Base-by-base conservation (phyloP, 1,284 basidiomycete species). In the Apiotrichum domesticum region DNA sequence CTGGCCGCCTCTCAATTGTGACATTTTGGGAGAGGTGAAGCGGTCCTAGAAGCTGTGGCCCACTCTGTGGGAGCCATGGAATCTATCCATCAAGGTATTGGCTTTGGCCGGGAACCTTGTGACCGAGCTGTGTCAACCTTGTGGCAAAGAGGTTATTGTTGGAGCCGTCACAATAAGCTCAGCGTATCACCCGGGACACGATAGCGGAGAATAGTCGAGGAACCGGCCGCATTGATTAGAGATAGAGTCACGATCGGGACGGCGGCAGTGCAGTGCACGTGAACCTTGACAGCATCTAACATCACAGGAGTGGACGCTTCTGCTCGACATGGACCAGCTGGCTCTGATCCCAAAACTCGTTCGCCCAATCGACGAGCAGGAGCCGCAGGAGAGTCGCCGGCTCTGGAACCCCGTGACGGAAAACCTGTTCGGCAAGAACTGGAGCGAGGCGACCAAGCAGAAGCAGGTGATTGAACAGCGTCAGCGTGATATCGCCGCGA, bases 391-490 rank as follows among this genome's bases (percentile, higher is more conserved):
- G 79, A 94, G 90, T 61, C 81, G 92, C 59, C 85, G 84, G 78
- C 77, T 98, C 57, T 98, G 95, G 96, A 84, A 88, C 53, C 83
- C 80, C 41, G 92, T 98, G 21, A 94, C 92, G 41, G 80, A 79
- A 54, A 78, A 84, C 68, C 79, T 98, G 56, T 53, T 90, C 49
- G 80, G 79, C 68, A 97, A 96, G 80, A 89, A 96, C 74, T 98
- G 84, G 78, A 81, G 82, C 45, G 90, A 94, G 53, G 93, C 93
- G 53, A 95, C 89, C 50, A 87, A 81, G 78, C 82, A 87, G 75
- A 97, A 96, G 80, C 84, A 91, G 56, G 75, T 74, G 4, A 93
- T 97, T 55, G 93, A 96, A 78, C 92, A 96, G 81, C 76, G 68
- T 34, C 93, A 96, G 80, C 80, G 93, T 55, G 91, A 95, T 63